phyloP scores from a whole-genome alignment of 192 early-diverging fungal species.

The Backusella mclennaniae region DNA sequence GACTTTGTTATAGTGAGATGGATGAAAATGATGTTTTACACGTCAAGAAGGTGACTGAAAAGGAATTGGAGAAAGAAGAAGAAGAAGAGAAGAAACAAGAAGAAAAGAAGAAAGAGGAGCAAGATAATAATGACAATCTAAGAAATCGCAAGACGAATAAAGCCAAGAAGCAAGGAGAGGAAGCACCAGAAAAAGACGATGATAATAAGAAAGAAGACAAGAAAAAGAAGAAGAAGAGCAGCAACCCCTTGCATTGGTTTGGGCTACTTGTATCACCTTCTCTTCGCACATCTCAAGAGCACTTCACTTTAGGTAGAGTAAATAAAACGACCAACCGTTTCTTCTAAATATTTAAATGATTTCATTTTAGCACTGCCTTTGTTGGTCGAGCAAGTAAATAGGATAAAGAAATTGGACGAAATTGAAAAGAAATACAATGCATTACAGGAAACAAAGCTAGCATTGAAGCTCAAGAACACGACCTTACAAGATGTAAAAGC shows the following conservation, averaged over 20 bases:
- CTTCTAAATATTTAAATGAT: neutral
- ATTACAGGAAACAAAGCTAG: slow-evolving; percentile 13
- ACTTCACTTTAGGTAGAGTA: slow-evolving; percentile 37
- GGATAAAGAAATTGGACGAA: slow-evolving; percentile 2
- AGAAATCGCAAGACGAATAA: neutral
- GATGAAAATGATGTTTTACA: neutral
- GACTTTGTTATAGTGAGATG: neutral
- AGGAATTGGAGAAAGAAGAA: neutral
- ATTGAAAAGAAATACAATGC: slow-evolving; percentile 20
- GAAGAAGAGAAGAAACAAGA: neutral
- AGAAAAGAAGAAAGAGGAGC: neutral
- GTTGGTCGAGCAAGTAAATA: slow-evolving; percentile 23
- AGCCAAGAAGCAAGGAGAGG: neutral
- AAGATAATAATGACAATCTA: neutral
- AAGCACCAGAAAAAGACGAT: neutral
- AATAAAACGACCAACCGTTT: neutral
- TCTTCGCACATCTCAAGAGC: slow-evolving; percentile 34
- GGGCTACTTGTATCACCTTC: slow-evolving; percentile 43
- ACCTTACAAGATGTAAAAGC: neutral
- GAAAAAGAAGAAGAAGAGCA: slow-evolving; percentile 13
- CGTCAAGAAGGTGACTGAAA: neutral
- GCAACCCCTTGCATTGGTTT: slow-evolving; percentile 47
- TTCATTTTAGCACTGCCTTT: neutral
- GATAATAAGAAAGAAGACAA: neutral
- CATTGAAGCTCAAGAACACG: slow-evolving; percentile 5